A percentile compares a stretch with the other conserved stretches of the same genome.
Conservation (phyloP, 2,329 filamentous ascomycete species). For the Seiridium unicorne region DNA sequence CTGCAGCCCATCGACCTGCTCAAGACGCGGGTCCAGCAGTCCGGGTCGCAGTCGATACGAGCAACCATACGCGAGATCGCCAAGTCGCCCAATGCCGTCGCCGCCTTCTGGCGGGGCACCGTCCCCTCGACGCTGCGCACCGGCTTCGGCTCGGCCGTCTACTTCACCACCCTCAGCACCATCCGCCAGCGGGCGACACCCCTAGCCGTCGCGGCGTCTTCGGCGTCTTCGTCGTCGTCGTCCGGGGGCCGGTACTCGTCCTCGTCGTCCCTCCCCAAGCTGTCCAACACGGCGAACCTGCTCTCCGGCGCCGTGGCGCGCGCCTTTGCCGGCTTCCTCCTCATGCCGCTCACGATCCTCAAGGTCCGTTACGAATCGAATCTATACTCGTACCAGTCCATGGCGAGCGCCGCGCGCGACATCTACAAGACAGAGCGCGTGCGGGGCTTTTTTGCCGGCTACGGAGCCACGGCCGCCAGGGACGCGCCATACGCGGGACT, state of each 20-base stretch:
- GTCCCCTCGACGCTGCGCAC: conserved; percentile 91
- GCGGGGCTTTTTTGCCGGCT: conserved; percentile 87
- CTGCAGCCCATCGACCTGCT: conserved; percentile 94
- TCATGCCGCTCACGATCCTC: conserved; percentile 95
- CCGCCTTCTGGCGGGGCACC: conserved; percentile 87
- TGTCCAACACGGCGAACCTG: conserved; percentile 83
- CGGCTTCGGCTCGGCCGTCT: conserved; percentile 87
- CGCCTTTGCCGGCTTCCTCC: conserved; percentile 80
- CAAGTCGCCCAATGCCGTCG: conserved; percentile 59
- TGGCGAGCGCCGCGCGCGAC: conserved; percentile 69
- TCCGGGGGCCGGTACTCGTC: conserved; percentile 13
- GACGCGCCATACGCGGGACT: conserved; percentile 97
- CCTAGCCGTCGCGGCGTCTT: conserved; percentile 19
- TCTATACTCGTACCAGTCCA: conserved; percentile 78
- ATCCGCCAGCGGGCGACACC: conserved; percentile 68
- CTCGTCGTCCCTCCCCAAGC: conserved; percentile 75
- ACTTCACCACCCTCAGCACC: conserved; percentile 85
- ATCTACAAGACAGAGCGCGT: conserved; percentile 73
- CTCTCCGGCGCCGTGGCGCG: conserved; percentile 80
- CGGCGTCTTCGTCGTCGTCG: conserved; percentile 14
- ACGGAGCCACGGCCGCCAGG: conserved; percentile 87
- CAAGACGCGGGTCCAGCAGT: conserved; percentile 94
- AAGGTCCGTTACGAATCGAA: conserved; percentile 95
- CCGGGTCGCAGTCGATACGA: conserved; percentile 66
- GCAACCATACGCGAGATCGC: conserved; percentile 70